A percentile compares a stretch with the other conserved stretches of the same genome.
These are phyloP conservation scores for Erodium texanum DNA, from an alignment of 441 rosid species.

Conservation along the genomic window DNA sequence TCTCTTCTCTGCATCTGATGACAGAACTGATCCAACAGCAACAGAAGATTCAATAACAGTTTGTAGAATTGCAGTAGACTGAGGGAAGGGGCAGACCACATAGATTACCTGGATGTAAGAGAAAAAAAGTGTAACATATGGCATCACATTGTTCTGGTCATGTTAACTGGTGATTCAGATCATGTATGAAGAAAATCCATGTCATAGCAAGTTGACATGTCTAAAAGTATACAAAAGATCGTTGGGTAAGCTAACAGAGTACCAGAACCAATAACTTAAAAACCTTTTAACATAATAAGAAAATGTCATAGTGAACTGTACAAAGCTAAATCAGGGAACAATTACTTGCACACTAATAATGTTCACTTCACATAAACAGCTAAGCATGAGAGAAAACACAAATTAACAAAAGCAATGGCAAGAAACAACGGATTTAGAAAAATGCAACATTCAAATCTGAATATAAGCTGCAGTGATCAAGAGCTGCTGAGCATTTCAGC, in stretches of 20 bases:
- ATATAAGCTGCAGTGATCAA: background rate
- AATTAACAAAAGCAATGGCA: background rate
- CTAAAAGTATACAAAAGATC: background rate
- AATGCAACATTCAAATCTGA: background rate
- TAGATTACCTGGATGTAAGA: conserved; percentile 66
- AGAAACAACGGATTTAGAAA: background rate
- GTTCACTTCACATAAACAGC: background rate
- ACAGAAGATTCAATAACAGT: conserved; percentile 83
- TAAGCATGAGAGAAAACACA: background rate
- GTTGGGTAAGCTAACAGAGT: background rate
- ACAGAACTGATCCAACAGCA: conserved; percentile 69
- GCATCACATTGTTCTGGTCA: conserved; percentile 10
- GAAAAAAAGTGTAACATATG: background rate
- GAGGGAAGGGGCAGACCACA: conserved; percentile 99
- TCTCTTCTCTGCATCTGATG: conserved; percentile 71
- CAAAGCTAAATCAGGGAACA: background rate
- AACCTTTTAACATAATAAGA: background rate
- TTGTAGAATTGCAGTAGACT: conserved; percentile 80
- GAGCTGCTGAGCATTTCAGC: no score
- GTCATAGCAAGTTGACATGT: background rate
- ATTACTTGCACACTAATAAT: background rate
- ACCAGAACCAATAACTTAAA: background rate
- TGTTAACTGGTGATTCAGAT: background rate
- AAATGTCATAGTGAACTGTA: background rate
- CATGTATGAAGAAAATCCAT: background rate